Conservation (phyloP, 306 rosid species). For the Hylodesmum podocarpum region DNA sequence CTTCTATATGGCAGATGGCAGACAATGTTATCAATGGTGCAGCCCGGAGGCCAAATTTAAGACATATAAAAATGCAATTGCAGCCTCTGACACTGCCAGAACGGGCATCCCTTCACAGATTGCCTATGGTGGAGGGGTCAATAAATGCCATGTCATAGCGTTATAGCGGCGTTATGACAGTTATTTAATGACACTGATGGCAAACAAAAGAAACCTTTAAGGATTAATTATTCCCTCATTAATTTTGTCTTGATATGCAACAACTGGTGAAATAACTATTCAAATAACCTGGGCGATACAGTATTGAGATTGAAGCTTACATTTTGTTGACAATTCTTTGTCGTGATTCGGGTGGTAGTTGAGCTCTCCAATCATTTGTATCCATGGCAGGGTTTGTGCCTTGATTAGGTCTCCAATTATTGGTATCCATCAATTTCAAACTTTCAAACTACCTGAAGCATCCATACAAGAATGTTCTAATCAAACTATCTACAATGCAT, state of each 20-base stretch:
- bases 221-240: background rate
- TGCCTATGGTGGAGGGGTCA: no score
- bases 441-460: constrained; percentile 12
- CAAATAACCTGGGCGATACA: background rate
- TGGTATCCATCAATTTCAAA: constrained; percentile 36
- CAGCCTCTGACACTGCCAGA: no score
- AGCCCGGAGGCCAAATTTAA: no score
- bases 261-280: background rate
- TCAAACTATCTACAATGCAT: background rate
- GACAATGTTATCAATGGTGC: no score
- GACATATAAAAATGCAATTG: no score
- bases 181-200: no score
- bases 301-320: constrained; percentile 36
- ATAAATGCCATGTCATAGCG: no score
- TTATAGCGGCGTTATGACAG: no score
- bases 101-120: no score
- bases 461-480: background rate
- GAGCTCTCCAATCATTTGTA: constrained; percentile 54
- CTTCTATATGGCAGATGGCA: background rate
- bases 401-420: constrained; percentile 48
- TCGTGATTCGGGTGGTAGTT: constrained; percentile 44
- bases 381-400: constrained; percentile 42
- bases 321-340: constrained; percentile 52
- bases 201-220: constrained; percentile 9
- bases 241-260: background rate